Conservation (phyloP, 1,284 basidiomycete genomes). For the Paramarasmius palmivorus region DNA sequence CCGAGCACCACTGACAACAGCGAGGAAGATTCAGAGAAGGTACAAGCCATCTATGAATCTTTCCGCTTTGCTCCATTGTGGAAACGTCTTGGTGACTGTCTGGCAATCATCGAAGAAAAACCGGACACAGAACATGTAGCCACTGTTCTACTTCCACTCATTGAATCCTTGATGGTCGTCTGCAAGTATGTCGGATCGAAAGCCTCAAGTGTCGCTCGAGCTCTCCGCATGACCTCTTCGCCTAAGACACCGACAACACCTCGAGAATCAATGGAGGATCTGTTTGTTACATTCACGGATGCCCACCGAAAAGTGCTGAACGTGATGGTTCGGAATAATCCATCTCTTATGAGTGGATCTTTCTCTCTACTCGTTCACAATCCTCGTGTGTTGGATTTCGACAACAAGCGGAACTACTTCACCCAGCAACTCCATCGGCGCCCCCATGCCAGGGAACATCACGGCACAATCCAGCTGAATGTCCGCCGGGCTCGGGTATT, state of each 20-base stretch:
- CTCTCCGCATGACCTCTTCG: conserved; percentile 58
- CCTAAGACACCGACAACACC: conserved; percentile 67
- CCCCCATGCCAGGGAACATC: conserved; percentile 77
- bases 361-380: conserved; percentile 97
- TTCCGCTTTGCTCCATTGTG: conserved; percentile 88
- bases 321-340: conserved; percentile 97
- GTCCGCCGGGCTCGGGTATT: conserved; percentile 94
- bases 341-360: conserved; percentile 96
- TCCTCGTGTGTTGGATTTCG: conserved; percentile 96
- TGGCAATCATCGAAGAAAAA: conserved; percentile 80
- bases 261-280: conserved; percentile 78
- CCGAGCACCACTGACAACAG: conserved; percentile 39
- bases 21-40: conserved; percentile 72
- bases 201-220: conserved; percentile 41
- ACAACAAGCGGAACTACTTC: conserved; percentile 99
- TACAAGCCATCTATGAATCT: conserved; percentile 82
- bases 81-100: conserved; percentile 83
- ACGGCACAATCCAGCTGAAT: conserved; percentile 86
- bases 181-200: conserved; percentile 89
- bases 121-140: conserved; percentile 85
- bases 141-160: conserved; percentile 87
- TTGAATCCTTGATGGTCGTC: conserved; percentile 97
- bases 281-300: conserved; percentile 95
- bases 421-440: conserved; percentile 93
- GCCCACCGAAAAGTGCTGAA: conserved; percentile 94